Evolutionary conservation across 2,329 filamentous ascomycete genomes (phyloP), one percentile per base, ranked within the genome.

Genomic region (Fusarium robinianum): DNA sequence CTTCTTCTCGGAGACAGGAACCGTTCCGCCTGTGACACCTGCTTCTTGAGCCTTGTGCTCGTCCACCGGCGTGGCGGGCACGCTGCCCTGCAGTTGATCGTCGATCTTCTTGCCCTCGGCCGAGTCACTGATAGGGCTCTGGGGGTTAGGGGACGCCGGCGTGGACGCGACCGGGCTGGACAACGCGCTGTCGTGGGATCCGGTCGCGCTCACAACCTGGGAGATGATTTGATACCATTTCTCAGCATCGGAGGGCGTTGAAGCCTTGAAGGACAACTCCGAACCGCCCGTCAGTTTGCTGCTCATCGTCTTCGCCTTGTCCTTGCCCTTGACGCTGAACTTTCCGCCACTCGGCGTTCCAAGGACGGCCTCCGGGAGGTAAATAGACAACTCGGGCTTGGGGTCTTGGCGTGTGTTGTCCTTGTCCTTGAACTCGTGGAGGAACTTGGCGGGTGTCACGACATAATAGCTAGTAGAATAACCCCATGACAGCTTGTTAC

Each of bases 401-500:
- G 90, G 89, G 50, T 95, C 89, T 60, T 81, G 72, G 33, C 78
- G 76, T 37, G 78, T 57, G 62, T 83, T 79, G 62, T 97, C 92
- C 64, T 88, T 87, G 63, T 95, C 90, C 72, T 95, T 95, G 78
- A 95, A 99, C 69, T 96, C 91, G 72, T 99, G 94, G 46, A 99
- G 73, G 72, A 86, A 99, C 63, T 88, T 90, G 44, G 88, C 81
- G 0, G 90, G 87, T 0, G 90, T 95, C 33, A 97, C 83, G 43
- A 94, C 92, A 65, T 96, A 99, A 76, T 95, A 96, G 42, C 81
- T 83, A 0, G 87, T 81, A 52, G 83, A 84, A 69, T 88, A 94
- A 46, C 87, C 86, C 70, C 86, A 82, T 14, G 79, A 79, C 21
- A 90, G 81, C 70, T 95, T 85, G 68, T 95, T 87, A 59, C 90